Evolutionary conservation across 1,284 basidiomycete species (phyloP).

Genomic region (Trichosporon ovoides): DNA sequence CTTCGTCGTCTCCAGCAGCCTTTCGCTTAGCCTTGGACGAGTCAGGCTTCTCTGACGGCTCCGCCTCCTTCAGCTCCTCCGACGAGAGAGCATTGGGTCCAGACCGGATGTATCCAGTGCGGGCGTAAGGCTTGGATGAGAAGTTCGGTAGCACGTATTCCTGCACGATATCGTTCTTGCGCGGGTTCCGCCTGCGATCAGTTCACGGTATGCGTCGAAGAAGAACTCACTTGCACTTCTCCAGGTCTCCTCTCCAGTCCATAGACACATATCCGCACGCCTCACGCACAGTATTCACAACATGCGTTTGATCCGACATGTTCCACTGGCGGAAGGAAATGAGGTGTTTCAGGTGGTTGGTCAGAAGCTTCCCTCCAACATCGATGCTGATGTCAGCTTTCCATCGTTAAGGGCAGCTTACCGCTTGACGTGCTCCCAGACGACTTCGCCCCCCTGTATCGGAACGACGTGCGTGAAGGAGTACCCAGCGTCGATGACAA

Average conservation of each 20-base stretch:
- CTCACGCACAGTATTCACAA: constrained; percentile 86
- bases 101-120: constrained; percentile 59
- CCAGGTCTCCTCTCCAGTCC: constrained; percentile 66
- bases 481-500: constrained; percentile 86
- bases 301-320: constrained; percentile 88
- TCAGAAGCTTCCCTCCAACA: constrained; percentile 87
- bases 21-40: not conserved
- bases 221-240: constrained; percentile 66
- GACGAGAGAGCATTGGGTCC: constrained; percentile 37
- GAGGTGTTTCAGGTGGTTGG: constrained; percentile 88
- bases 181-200: constrained; percentile 28
- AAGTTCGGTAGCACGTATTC: constrained; percentile 89
- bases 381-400: constrained; percentile 61
- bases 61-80: constrained; percentile 8
- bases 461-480: constrained; percentile 88
- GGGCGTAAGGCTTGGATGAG: constrained; percentile 56
- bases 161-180: constrained; percentile 64
- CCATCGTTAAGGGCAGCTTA: constrained; percentile 32
- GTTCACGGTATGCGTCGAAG: not conserved
- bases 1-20: constrained; percentile 33
- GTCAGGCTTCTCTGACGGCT: constrained; percentile 7
- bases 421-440: constrained; percentile 78
- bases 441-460: constrained; percentile 64
- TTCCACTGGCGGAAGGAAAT: constrained; percentile 95
- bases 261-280: constrained; percentile 78